Conservation (phyloP, 176 grass and related monocot genomes). For the Carex kokanica region DNA sequence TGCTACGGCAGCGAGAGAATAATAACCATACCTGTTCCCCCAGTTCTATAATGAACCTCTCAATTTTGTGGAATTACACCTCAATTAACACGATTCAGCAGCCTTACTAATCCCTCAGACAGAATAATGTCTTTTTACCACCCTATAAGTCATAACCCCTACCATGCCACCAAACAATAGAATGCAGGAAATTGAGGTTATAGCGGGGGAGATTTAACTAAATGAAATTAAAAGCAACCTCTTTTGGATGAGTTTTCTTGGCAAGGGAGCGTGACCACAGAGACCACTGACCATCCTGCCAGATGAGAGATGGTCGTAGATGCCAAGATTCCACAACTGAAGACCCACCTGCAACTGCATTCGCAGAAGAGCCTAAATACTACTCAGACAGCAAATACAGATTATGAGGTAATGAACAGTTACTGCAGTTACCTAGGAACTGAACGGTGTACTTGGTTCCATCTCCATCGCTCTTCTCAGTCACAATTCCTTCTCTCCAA, state of each 20-base stretch:
- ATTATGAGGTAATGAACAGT: background rate
- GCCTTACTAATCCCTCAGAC: background rate
- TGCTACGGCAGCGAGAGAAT: background rate
- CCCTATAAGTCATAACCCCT: background rate
- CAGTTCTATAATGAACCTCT: background rate
- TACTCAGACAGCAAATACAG: background rate
- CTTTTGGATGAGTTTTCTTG: slow-evolving; percentile 43
- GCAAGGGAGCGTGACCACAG: slow-evolving; percentile 51
- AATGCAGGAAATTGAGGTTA: slow-evolving; percentile 11
- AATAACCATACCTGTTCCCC: background rate
- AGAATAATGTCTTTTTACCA: slow-evolving; percentile 8
- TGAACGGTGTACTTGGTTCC: slow-evolving; percentile 59
- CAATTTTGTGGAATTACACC: background rate
- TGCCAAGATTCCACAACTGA: slow-evolving; percentile 56
- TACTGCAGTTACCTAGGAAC: slow-evolving; percentile 52
- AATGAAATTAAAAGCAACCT: slow-evolving; percentile 53
- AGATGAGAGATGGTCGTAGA: slow-evolving; percentile 77
- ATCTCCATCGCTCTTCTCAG: slow-evolving; percentile 52
- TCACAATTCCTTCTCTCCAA: slow-evolving; percentile 85
- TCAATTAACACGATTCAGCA: background rate
- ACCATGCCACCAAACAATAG: background rate
- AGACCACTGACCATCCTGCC: slow-evolving; percentile 83
- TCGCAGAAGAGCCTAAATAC: background rate
- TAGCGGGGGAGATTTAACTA: background rate
- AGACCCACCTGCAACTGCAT: slow-evolving; percentile 49